Percentiles rank a stretch among this genome's conserved stretches.
Conservation (phyloP, 208 protist genomes). For the Trypanosomatidae sp. region DNA sequence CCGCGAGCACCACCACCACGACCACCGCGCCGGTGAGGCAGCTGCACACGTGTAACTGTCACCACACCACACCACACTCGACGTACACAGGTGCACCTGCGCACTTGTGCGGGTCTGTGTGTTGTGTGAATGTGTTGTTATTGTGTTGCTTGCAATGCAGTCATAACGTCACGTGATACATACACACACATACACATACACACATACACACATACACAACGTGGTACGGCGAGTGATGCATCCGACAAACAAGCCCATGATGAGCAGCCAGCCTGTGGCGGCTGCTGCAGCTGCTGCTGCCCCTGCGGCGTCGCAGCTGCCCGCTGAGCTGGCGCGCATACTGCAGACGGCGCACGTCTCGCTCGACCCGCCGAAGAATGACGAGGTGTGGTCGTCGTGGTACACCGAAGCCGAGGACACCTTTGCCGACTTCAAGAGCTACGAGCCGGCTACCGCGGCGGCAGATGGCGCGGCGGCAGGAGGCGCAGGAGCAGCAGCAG, state of each 20-base stretch:
- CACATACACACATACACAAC: not conserved
- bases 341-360: constrained; percentile 44
- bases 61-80: no score
- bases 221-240: not conserved
- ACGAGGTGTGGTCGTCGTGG: constrained; percentile 74
- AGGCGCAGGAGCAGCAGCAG: constrained; percentile 2
- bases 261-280: not conserved
- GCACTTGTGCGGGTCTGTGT: no score
- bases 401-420: constrained; percentile 68
- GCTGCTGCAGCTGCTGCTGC: not conserved
- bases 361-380: constrained; percentile 31
- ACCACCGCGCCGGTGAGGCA: not conserved
- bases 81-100: no score
- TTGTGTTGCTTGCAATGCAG: no score
- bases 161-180: no score
- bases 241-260: not conserved
- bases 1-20: not conserved
- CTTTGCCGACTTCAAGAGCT: constrained; percentile 79
- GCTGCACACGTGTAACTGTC: no score
- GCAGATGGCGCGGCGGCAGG: constrained; percentile 4
- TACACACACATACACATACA: not conserved
- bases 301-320: no score
- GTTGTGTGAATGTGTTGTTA: no score
- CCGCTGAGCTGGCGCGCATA: constrained; percentile 8
- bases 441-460: constrained; percentile 16